Percentiles rank a stretch among this genome's conserved stretches.
These are phyloP conservation scores for Hirsutella rhossiliensis DNA, from an alignment of 2,329 filamentous ascomycete species.

Conservation along the genomic window DNA sequence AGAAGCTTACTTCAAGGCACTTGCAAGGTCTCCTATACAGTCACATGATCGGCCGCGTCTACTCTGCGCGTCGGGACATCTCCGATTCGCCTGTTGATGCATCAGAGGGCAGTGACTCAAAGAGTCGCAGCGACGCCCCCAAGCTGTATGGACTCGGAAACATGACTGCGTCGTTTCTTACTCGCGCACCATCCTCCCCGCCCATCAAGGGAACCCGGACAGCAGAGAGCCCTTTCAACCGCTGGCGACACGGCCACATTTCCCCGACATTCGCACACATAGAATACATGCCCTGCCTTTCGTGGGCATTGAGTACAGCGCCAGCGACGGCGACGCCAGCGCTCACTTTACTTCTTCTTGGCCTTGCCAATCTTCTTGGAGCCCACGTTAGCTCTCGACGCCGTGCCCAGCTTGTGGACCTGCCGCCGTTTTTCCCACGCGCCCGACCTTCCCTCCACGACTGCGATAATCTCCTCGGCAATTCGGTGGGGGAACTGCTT, in stretches of 20 bases:
- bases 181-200: too few species aligned
- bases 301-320: too few species aligned
- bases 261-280: background rate
- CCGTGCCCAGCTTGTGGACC: conserved; percentile 72
- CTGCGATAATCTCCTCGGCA: conserved; percentile 74
- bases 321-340: too few species aligned
- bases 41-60: conserved; percentile 4
- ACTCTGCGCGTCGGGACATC: background rate
- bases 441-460: conserved; percentile 72
- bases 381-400: conserved; percentile 60
- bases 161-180: too few species aligned
- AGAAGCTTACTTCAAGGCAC: conserved; percentile 5
- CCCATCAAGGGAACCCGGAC: too few species aligned
- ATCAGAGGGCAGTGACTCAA: background rate
- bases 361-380: conserved; percentile 23
- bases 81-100: background rate
- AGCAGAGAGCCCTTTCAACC: too few species aligned
- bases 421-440: conserved; percentile 74
- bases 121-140: too few species aligned
- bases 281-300: background rate
- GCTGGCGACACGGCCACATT: too few species aligned
- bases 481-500: conserved; percentile 65
- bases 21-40: background rate
- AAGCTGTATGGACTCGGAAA: too few species aligned
- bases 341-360: conserved; percentile 16